These are phyloP conservation scores for Hypsizygus marmoreus DNA, from an alignment of 768 basidiomycete genomes.

Conservation along the genomic window DNA sequence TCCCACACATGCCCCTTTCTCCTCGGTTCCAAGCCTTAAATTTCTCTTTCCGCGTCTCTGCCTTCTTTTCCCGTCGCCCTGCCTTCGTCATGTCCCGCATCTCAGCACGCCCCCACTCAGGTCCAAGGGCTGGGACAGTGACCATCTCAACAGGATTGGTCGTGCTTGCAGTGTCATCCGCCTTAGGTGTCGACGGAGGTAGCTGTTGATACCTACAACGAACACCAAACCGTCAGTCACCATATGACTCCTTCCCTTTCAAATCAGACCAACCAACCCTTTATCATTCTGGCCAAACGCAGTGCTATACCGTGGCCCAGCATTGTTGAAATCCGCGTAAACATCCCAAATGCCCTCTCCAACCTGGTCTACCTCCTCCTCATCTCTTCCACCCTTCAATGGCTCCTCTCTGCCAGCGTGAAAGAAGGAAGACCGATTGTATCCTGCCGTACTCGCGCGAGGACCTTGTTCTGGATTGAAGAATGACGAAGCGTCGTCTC, in stretches of 20 bases:
- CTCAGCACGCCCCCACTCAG: constrained; percentile 87
- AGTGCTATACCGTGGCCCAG: constrained; percentile 74
- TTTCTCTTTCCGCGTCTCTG: constrained; percentile 51
- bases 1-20: constrained; percentile 78
- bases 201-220: constrained; percentile 47
- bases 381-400: constrained; percentile 75
- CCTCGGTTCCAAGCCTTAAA: constrained; percentile 82
- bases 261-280: constrained; percentile 41
- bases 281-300: constrained; percentile 51
- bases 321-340: constrained; percentile 88
- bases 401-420: constrained; percentile 74
- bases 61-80: constrained; percentile 63
- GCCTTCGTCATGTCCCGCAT: constrained; percentile 75
- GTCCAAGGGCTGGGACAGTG: constrained; percentile 87
- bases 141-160: constrained; percentile 77
- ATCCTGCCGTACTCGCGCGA: constrained; percentile 58
- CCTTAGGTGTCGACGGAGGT: constrained; percentile 39
- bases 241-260: neutral
- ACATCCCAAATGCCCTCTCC: constrained; percentile 69
- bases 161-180: constrained; percentile 32
- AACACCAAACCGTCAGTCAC: constrained; percentile 11
- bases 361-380: constrained; percentile 50
- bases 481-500: constrained; percentile 74
- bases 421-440: constrained; percentile 71
- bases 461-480: constrained; percentile 54